Evolutionary conservation across 306 rosid species (phyloP).

Genomic region (Cercis canadensis): DNA sequence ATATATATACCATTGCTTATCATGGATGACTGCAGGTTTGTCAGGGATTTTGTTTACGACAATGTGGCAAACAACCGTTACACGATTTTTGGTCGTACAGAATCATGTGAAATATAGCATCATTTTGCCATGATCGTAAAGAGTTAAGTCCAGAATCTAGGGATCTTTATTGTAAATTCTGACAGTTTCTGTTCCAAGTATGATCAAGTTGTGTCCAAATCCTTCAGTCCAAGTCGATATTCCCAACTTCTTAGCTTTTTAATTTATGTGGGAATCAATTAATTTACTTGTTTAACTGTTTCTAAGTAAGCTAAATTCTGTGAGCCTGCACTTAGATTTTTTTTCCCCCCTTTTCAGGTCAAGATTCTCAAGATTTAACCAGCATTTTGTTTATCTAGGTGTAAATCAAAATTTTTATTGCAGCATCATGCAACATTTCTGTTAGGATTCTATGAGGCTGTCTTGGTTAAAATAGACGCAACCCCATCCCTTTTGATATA

Average conservation of each 20-base stretch:
- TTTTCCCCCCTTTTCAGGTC: too few relatives aligned
- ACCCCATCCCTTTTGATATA: slow-evolving; percentile 2
- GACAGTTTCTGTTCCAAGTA: slow-evolving; percentile 1
- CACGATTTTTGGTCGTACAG: slow-evolving; percentile 79
- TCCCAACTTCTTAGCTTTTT: background rate
- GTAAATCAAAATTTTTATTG: too few relatives aligned
- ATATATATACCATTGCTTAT: slow-evolving; percentile 6
- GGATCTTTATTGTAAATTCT: slow-evolving; percentile 7
- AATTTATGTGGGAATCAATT: slow-evolving; percentile 14
- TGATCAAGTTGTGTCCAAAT: slow-evolving; percentile 28
- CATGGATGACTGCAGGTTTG: slow-evolving; percentile 61
- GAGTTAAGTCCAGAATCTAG: slow-evolving; percentile 23
- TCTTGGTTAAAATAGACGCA: background rate
- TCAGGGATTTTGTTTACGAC: slow-evolving; percentile 80
- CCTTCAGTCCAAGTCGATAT: slow-evolving; percentile 29
- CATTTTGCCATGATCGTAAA: slow-evolving; percentile 17
- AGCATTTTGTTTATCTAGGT: too few relatives aligned
- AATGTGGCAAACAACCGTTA: slow-evolving; percentile 95
- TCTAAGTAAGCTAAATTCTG: too few relatives aligned
- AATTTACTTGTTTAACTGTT: background rate
- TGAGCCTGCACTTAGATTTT: too few relatives aligned
- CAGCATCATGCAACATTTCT: too few relatives aligned
- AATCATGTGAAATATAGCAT: slow-evolving; percentile 76
- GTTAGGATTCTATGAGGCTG: background rate
- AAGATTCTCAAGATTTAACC: too few relatives aligned